phyloP scores from a whole-genome alignment of 2,329 filamentous ascomycete species.

The Neonectria faginata region DNA sequence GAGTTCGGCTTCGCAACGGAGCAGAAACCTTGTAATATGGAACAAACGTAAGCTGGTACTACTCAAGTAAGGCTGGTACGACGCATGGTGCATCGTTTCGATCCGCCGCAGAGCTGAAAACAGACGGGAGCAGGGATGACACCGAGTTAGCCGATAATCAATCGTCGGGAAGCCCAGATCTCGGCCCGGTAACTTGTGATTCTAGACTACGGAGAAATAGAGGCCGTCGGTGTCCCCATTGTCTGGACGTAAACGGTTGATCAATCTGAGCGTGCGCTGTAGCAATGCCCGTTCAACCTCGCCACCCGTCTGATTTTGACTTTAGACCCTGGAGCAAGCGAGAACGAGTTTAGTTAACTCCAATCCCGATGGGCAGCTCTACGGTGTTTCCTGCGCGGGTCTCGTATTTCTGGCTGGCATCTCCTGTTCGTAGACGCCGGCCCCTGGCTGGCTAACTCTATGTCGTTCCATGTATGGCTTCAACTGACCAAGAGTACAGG shows the following conservation, averaged over 20 bases:
- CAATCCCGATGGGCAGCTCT: neutral
- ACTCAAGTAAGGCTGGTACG: constrained; percentile 42
- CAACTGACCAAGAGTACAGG: neutral
- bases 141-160: neutral
- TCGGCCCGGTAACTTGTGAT: constrained; percentile 28
- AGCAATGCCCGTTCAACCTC: neutral
- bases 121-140: constrained; percentile 18
- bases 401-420: neutral
- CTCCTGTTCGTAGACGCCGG: neutral
- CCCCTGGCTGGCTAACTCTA: neutral
- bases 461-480: neutral
- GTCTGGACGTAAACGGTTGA: constrained; percentile 4
- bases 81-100: constrained; percentile 38
- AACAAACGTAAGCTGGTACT: constrained; percentile 32
- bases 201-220: constrained; percentile 21
- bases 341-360: neutral
- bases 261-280: too few species aligned
- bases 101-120: constrained; percentile 33
- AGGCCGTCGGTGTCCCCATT: constrained; percentile 36
- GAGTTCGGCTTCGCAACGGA: constrained; percentile 26
- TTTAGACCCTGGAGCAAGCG: neutral
- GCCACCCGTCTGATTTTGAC: neutral
- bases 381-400: neutral
- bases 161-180: constrained; percentile 18
- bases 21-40: neutral